Conservation (phyloP, 371 early-diverging fungal genomes). For the Sporodiniella umbellata region DNA sequence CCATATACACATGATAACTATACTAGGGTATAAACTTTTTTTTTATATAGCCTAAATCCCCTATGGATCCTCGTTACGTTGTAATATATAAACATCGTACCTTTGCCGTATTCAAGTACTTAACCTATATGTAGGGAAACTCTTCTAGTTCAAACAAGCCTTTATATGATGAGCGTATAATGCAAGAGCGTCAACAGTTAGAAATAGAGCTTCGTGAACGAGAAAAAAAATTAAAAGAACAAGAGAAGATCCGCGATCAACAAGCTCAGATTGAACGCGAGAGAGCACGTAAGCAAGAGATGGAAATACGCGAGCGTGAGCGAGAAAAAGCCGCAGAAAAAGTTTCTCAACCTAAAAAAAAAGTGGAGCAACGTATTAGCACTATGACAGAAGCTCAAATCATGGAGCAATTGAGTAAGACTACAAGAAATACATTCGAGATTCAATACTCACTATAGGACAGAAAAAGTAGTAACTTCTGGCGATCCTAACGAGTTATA, state of each 20-base stretch:
- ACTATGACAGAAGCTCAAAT: conserved; percentile 90
- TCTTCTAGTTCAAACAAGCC: too few species aligned
- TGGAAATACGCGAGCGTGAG: conserved; percentile 26
- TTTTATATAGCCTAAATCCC: conserved; percentile 8
- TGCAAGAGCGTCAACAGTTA: conserved; percentile 27
- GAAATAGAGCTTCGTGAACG: conserved; percentile 27
- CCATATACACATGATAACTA: too few species aligned
- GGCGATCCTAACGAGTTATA: conserved; percentile 87
- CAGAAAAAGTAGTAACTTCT: conserved; percentile 70
- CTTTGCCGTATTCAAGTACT: conserved; percentile 22
- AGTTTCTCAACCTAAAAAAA: conserved; percentile 40
- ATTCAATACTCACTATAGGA: not conserved
- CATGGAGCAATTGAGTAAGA: conserved; percentile 81
- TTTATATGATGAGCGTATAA: conserved; percentile 32
- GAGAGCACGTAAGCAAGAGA: conserved; percentile 15
- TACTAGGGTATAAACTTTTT: too few species aligned
- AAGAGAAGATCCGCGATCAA: conserved; percentile 14
- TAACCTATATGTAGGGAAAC: not conserved
- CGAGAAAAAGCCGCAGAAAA: conserved; percentile 31
- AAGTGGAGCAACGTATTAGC: conserved; percentile 70
- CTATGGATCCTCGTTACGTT: conserved; percentile 16
- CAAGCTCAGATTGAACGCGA: conserved; percentile 16
- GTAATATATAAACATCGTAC: conserved; percentile 7
- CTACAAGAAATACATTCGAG: too few species aligned
- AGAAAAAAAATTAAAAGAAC: conserved; percentile 22